Evolutionary conservation across 345 rosid species (phyloP).

Genomic region (Syzygium aromaticum): DNA sequence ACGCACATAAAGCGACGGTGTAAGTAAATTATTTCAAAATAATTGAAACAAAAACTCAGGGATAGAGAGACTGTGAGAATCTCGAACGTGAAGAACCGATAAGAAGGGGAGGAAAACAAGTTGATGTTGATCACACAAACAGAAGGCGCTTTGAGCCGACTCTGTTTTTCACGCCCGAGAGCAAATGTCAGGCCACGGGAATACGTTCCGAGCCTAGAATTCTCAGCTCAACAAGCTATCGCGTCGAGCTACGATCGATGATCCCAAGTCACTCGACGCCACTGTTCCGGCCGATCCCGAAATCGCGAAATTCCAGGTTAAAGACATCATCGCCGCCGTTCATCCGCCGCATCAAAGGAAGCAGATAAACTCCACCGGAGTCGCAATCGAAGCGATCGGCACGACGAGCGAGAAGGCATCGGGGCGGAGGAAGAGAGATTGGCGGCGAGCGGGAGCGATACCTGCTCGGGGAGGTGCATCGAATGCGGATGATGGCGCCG

Average conservation of each 20-base stretch:
- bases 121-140: not conserved
- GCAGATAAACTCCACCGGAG: not conserved
- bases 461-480: slow-evolving; percentile 91
- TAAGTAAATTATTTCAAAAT: not conserved
- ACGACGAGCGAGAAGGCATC: slow-evolving; percentile 15
- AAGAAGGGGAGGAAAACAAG: not conserved
- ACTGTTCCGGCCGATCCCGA: not conserved
- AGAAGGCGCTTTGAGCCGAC: not conserved
- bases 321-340: not conserved
- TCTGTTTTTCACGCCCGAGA: not conserved
- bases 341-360: not conserved
- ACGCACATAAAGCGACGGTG: not conserved
- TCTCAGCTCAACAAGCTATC: not conserved
- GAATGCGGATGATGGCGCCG: slow-evolving; percentile 98
- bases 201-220: not conserved
- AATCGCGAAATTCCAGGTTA: not conserved
- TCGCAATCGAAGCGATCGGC: slow-evolving; percentile 13
- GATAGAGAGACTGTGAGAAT: not conserved
- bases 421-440: not conserved
- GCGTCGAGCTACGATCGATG: not conserved
- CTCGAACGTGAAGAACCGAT: not conserved
- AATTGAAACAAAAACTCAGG: not conserved
- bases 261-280: not conserved
- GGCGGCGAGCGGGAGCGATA: not conserved
- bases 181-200: not conserved